These are phyloP conservation scores for Fraxinus dipetala DNA, from an alignment of 305 asterid genomes.

Conservation along the genomic window DNA sequence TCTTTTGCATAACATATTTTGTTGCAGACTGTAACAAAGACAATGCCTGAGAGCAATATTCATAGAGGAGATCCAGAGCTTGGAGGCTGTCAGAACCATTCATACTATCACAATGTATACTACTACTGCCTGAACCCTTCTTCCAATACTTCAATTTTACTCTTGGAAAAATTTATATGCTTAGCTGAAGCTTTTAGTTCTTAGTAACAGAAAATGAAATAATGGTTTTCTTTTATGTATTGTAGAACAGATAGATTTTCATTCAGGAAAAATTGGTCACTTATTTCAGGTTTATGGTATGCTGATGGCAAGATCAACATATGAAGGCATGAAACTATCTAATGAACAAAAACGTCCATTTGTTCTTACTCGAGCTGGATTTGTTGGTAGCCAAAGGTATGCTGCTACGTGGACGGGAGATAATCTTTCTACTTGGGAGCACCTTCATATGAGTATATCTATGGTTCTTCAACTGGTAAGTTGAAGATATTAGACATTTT, in stretches of 20 bases:
- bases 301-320: slow-evolving; percentile 97
- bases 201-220: not conserved
- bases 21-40: slow-evolving; percentile 82
- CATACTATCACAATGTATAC: slow-evolving; percentile 88
- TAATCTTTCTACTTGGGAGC: slow-evolving; percentile 96
- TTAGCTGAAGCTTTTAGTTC: not conserved
- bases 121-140: slow-evolving; percentile 8
- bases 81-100: slow-evolving; percentile 79
- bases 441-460: slow-evolving; percentile 90
- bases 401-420: slow-evolving; percentile 99
- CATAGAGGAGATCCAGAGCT: slow-evolving; percentile 88
- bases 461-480: slow-evolving; percentile 91
- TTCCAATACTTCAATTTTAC: not conserved
- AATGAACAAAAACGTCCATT: slow-evolving; percentile 75
- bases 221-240: not conserved
- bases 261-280: not conserved
- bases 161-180: not conserved
- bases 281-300: slow-evolving; percentile 76
- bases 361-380: slow-evolving; percentile 96
- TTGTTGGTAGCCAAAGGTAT: slow-evolving; percentile 89
- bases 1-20: slow-evolving; percentile 13
- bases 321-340: slow-evolving; percentile 85
- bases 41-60: slow-evolving; percentile 92
- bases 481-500: not conserved
- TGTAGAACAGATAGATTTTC: slow-evolving; percentile 6